Percentiles rank a stretch among this genome's conserved stretches.
Evolutionary conservation across 495 filamentous ascomycete genomes (phyloP).

Genomic region (Tuber brumale): DNA sequence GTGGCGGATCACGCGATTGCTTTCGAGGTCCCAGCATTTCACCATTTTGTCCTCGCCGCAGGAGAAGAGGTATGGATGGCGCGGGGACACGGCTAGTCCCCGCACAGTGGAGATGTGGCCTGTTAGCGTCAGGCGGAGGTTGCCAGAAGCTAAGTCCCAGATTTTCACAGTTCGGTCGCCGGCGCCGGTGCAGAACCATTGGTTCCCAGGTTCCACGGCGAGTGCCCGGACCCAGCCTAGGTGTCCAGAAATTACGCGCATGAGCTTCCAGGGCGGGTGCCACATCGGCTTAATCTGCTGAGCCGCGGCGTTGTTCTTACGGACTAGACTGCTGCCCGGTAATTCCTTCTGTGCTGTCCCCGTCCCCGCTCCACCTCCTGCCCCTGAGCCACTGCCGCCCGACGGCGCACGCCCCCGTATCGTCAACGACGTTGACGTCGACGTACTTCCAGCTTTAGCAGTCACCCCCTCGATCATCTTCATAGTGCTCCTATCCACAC

Average conservation of each 20-base stretch:
- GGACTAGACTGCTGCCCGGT: conserved; percentile 45
- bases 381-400: conserved; percentile 40
- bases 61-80: conserved; percentile 95
- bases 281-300: conserved; percentile 78
- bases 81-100: conserved; percentile 82
- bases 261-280: conserved; percentile 97
- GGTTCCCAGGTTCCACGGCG: conserved; percentile 89
- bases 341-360: conserved; percentile 48
- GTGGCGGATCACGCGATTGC: conserved; percentile 96
- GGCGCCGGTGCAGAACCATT: conserved; percentile 96
- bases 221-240: conserved; percentile 90
- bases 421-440: conserved; percentile 56
- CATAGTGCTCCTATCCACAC: conserved; percentile 54
- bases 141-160: conserved; percentile 88
- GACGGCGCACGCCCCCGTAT: conserved; percentile 42
- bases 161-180: conserved; percentile 98
- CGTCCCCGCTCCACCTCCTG: conserved; percentile 41
- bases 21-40: conserved; percentile 98
- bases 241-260: conserved; percentile 95
- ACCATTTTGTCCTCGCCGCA: conserved; percentile 99
- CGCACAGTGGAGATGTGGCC: conserved; percentile 97
- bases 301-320: conserved; percentile 42
- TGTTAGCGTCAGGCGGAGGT: conserved; percentile 76
- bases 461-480: conserved; percentile 67
- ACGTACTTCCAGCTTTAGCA: conserved; percentile 44